Conservation (phyloP, 2,329 filamentous ascomycete species). For the Hansfordia pulvinata region DNA sequence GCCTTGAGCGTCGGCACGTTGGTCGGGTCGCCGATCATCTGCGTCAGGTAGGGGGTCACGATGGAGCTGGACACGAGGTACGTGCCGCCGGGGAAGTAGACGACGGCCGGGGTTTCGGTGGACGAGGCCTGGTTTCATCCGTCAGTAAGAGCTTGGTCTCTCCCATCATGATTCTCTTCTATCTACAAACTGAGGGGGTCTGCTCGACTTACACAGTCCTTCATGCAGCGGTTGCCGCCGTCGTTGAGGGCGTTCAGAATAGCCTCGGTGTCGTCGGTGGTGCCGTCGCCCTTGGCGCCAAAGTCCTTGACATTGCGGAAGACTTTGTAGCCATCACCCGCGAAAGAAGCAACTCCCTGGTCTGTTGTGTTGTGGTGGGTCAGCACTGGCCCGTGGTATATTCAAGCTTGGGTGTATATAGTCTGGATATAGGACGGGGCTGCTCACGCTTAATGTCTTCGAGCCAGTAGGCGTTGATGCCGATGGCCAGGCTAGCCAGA, state of each 20-base stretch:
- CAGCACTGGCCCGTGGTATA: neutral
- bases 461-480: conserved; percentile 18
- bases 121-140: conserved; percentile 19
- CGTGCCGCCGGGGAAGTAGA: conserved; percentile 31
- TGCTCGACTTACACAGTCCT: conserved; percentile 23
- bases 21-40: conserved; percentile 46
- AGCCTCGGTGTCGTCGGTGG: conserved; percentile 30
- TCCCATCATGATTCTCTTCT: neutral
- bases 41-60: conserved; percentile 49
- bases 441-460: conserved; percentile 13
- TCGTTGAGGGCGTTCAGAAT: conserved; percentile 28
- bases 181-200: too few relatives aligned
- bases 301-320: conserved; percentile 35
- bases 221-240: conserved; percentile 24
- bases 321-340: conserved; percentile 23
- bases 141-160: neutral
- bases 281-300: conserved; percentile 29
- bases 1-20: conserved; percentile 40
- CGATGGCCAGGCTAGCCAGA: conserved; percentile 14
- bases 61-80: conserved; percentile 44
- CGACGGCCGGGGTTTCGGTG: conserved; percentile 24
- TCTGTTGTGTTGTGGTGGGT: conserved; percentile 13
- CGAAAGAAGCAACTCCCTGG: conserved; percentile 28
- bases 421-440: too few relatives aligned
- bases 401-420: too few relatives aligned